Evolutionary conservation across 768 basidiomycete genomes (phyloP).

Genomic region (Suillus lakei): DNA sequence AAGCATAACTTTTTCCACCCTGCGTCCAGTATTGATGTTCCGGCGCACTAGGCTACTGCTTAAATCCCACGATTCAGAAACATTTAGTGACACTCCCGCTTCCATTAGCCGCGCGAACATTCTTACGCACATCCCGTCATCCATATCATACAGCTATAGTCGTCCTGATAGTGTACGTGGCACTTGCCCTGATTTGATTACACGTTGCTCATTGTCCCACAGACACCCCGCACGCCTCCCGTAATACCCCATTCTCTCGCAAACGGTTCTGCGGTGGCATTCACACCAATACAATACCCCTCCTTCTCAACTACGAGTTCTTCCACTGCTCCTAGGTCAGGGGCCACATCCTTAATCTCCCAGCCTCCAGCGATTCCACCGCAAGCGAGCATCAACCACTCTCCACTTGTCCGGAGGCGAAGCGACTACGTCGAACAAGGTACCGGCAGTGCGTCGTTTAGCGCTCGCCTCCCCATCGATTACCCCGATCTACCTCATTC

Average conservation of each 20-base stretch:
- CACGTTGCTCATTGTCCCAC: conserved; percentile 15
- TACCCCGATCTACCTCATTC: conserved; percentile 77
- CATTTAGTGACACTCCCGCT: conserved; percentile 17
- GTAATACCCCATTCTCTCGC: conserved; percentile 39
- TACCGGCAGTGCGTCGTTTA: conserved; percentile 38
- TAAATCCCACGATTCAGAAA: conserved; percentile 20
- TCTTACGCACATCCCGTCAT: conserved; percentile 43
- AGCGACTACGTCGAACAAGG: conserved; percentile 80
- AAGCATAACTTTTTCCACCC: conserved; percentile 15
- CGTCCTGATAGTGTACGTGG: conserved; percentile 55
- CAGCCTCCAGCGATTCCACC: conserved; percentile 68
- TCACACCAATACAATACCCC: conserved; percentile 56
- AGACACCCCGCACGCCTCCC: conserved; percentile 43
- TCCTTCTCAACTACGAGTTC: conserved; percentile 46
- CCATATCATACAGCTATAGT: conserved; percentile 51
- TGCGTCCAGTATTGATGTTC: conserved; percentile 8
- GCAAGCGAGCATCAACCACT: conserved; percentile 83
- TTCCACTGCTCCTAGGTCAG: conserved; percentile 35
- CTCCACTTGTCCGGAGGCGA: conserved; percentile 69
- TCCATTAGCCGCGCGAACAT: conserved; percentile 43
- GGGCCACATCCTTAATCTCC: conserved; percentile 43
- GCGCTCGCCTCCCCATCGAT: conserved; percentile 63
- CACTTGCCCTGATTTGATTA: conserved; percentile 1
- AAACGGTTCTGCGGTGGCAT: conserved; percentile 41
- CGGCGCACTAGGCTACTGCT: conserved; percentile 19